These are phyloP conservation scores for Neonectria ditissima DNA, from an alignment of 2,329 filamentous ascomycete species.

Conservation along the genomic window DNA sequence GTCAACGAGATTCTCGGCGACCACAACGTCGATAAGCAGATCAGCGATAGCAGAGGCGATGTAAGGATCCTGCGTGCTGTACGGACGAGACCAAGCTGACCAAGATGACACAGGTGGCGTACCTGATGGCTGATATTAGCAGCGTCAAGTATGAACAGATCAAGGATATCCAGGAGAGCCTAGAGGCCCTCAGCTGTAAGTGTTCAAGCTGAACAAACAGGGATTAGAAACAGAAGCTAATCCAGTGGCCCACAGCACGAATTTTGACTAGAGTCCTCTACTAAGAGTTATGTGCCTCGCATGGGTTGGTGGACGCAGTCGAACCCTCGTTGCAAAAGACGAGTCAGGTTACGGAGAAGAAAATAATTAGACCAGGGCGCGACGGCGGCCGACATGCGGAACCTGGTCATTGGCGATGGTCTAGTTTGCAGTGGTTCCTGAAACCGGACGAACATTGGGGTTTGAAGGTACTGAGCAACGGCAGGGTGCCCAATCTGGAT, in stretches of 20 bases:
- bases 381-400: not conserved
- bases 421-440: slow-evolving; percentile 1
- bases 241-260: slow-evolving; percentile 50
- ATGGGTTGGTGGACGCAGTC: slow-evolving; percentile 27
- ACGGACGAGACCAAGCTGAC: not conserved
- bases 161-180: slow-evolving; percentile 83
- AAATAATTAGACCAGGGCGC: not conserved
- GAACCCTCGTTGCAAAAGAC: slow-evolving; percentile 20
- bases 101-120: slow-evolving; percentile 72
- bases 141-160: slow-evolving; percentile 84
- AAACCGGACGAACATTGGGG: slow-evolving; percentile 2
- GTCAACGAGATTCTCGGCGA: slow-evolving; percentile 95
- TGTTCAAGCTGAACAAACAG: slow-evolving; percentile 13
- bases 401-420: not conserved
- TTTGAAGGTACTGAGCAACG: not conserved
- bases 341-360: slow-evolving; percentile 1
- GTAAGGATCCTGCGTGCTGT: slow-evolving; percentile 57
- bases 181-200: slow-evolving; percentile 86
- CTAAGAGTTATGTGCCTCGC: slow-evolving; percentile 42
- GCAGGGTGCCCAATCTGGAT: not conserved
- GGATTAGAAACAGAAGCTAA: slow-evolving; percentile 13
- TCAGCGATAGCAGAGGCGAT: slow-evolving; percentile 93
- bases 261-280: slow-evolving; percentile 63
- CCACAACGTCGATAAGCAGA: slow-evolving; percentile 99
- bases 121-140: slow-evolving; percentile 98